Evolutionary conservation across 371 early-diverging fungal species (phyloP), one percentile per base, ranked within the genome.

Genomic region (Mortierella sp.): DNA sequence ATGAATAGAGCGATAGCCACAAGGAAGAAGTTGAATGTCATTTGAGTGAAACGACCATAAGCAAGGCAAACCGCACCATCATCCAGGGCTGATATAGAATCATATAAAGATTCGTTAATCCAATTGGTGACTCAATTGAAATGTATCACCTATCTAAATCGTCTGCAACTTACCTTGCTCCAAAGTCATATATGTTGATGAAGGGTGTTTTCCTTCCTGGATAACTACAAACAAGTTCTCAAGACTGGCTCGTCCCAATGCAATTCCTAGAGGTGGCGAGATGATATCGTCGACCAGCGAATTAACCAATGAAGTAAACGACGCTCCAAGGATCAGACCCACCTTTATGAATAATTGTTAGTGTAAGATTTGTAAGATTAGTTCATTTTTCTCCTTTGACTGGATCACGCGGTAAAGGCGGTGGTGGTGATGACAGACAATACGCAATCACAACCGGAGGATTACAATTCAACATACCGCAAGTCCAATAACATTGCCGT

Each of bases 31-130:
- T 76, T 76, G 71, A 76, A 62, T 9, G 67, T 63, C 63, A 70
- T 70, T 37, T 70, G 76, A 13, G 71, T 13, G 35, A 76, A 76
- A 29, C 76, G 76, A 2, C 76, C 76, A 43, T 76, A 76, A 0
- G 71, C 76, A 23, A 76, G 56, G 17, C 76, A 76, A 1, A 76
- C 76, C 15, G 76, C 76, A 15, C 76, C 76, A 32, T 76, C 76
- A 9, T 70, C 54, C 10, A 43, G 76, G 5, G 76, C 76, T 76
- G 29, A 56, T 42, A 26, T 9, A 26, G 35, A 31, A 26, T 12
- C 34, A 10, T n/a, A 12, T 53, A 53, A 23, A 28, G 9, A n/a
- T n/a, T n/a, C n/a, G n/a, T 49, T 7, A 23, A 23, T 15, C 51
- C 40, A 37, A 37, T 13, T 9, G 40, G 13, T 37, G 13, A 35